These are phyloP conservation scores for Huntiella omanensis DNA, from an alignment of 2,329 filamentous ascomycete species.

Conservation along the genomic window DNA sequence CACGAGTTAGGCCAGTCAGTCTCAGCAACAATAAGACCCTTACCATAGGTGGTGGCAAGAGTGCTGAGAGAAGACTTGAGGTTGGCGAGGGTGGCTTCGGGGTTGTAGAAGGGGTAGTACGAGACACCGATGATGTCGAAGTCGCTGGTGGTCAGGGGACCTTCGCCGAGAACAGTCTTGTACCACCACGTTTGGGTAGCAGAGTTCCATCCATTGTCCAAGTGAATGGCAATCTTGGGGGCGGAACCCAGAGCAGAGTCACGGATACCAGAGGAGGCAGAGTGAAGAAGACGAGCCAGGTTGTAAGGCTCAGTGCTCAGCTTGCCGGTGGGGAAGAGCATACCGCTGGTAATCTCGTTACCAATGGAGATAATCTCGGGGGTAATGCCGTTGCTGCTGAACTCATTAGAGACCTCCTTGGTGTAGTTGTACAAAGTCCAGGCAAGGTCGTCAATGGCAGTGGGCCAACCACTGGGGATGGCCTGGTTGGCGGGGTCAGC, in stretches of 20 bases:
- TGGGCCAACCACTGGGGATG: slow-evolving; percentile 45
- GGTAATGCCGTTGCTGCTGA: slow-evolving; percentile 33
- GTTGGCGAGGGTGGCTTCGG: slow-evolving; percentile 35
- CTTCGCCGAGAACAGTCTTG: slow-evolving; percentile 32
- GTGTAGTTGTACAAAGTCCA: slow-evolving; percentile 54
- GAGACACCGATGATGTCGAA: slow-evolving; percentile 56
- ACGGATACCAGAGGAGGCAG: slow-evolving; percentile 44
- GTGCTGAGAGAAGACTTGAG: slow-evolving; percentile 37
- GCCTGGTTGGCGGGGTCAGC: slow-evolving; percentile 46
- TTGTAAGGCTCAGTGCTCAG: slow-evolving; percentile 33
- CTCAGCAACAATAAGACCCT: slow-evolving; percentile 50
- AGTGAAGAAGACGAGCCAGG: slow-evolving; percentile 44
- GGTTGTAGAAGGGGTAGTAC: slow-evolving; percentile 55
- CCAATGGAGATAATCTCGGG: slow-evolving; percentile 50
- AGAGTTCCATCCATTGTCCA: slow-evolving; percentile 62
- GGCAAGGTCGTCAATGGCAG: slow-evolving; percentile 35
- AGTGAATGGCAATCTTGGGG: slow-evolving; percentile 55
- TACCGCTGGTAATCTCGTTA: slow-evolving; percentile 50
- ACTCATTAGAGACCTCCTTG: slow-evolving; percentile 37
- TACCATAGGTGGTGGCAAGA: slow-evolving; percentile 42
- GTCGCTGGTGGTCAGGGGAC: slow-evolving; percentile 29
- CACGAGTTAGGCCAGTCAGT: slow-evolving; percentile 52
- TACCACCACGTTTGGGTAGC: slow-evolving; percentile 48
- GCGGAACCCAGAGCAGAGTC: slow-evolving; percentile 36
- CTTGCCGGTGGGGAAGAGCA: slow-evolving; percentile 46